Conservation (phyloP, 257 asterid species). For the Primulina eburnea region DNA sequence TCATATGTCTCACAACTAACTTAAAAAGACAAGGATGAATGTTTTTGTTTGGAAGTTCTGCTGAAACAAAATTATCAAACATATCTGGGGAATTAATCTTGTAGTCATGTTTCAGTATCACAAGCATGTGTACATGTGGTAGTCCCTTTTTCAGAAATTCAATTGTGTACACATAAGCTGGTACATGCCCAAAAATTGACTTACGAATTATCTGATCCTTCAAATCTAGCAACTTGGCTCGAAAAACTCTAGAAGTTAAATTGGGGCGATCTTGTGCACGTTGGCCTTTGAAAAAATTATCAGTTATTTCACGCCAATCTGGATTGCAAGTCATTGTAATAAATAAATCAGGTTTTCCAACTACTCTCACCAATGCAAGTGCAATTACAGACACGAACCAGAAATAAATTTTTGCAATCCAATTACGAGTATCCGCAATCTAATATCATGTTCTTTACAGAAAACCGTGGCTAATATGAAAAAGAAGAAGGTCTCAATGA, state of each 20-base stretch:
- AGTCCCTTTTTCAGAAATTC: constrained; percentile 1
- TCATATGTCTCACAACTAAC: background rate
- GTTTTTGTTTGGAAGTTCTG: background rate
- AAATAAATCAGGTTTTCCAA: background rate
- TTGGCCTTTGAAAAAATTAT: background rate
- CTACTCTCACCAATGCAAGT: background rate
- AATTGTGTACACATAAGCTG: background rate
- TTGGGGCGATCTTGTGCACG: background rate
- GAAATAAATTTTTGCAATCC: no score
- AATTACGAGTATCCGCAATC: no score
- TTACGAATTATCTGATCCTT: no score
- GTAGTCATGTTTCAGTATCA: background rate
- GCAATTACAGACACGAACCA: no score
- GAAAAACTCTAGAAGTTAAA: background rate
- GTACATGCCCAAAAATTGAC: background rate
- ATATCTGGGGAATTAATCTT: background rate
- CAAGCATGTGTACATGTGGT: background rate
- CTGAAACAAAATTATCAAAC: background rate
- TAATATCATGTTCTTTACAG: no score
- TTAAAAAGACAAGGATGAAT: background rate
- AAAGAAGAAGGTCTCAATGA: no score
- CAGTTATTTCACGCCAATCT: background rate
- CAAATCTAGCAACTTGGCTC: background rate
- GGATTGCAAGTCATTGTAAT: background rate
- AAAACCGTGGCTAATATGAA: no score